phyloP scores from a whole-genome alignment of 2,329 filamentous ascomycete genomes.

The Tolypocladium pustulatum region DNA sequence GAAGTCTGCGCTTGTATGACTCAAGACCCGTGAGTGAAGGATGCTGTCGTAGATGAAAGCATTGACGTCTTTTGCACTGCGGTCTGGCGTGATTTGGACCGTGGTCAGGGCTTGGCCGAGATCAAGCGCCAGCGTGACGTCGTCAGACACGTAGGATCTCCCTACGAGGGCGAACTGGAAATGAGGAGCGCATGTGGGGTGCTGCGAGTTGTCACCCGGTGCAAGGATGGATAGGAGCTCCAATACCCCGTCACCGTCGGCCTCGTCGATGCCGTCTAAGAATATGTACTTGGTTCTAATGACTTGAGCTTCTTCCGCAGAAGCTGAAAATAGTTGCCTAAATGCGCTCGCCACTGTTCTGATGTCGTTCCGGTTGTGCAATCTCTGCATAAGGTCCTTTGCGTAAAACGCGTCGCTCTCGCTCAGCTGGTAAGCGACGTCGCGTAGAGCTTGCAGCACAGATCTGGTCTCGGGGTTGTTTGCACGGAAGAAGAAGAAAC shows the following conservation, averaged over 20 bases:
- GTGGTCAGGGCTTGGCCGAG: slow-evolving; percentile 23
- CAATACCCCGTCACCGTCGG: slow-evolving; percentile 23
- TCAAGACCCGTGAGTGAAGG: slow-evolving; percentile 25
- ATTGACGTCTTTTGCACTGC: slow-evolving; percentile 30
- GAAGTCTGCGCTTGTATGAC: slow-evolving; percentile 19
- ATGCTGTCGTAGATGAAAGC: slow-evolving; percentile 31
- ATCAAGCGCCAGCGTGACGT: slow-evolving; percentile 22
- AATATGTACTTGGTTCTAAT: slow-evolving; percentile 30
- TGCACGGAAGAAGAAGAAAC: slow-evolving; percentile 38
- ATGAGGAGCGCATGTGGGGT: slow-evolving; percentile 9
- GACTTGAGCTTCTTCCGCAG: slow-evolving; percentile 21
- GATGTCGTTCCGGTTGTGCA: slow-evolving; percentile 28
- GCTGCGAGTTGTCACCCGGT: slow-evolving; percentile 10
- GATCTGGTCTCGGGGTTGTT: slow-evolving; percentile 34
- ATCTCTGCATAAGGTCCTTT: slow-evolving; percentile 24
- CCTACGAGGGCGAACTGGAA: slow-evolving; percentile 30
- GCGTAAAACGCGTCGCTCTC: slow-evolving; percentile 33
- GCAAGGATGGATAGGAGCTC: slow-evolving; percentile 25
- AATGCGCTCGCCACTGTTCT: slow-evolving; percentile 33
- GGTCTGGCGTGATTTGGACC: slow-evolving; percentile 30
- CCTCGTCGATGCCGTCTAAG: slow-evolving; percentile 36
- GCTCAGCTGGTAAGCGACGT: slow-evolving; percentile 35
- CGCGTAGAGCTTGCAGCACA: slow-evolving; percentile 31
- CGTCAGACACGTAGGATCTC: slow-evolving; percentile 29
- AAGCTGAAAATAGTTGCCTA: slow-evolving; percentile 27